These are phyloP conservation scores for Discostella stelligera DNA, from an alignment of 352 stramenopile species.

Conservation along the genomic window DNA sequence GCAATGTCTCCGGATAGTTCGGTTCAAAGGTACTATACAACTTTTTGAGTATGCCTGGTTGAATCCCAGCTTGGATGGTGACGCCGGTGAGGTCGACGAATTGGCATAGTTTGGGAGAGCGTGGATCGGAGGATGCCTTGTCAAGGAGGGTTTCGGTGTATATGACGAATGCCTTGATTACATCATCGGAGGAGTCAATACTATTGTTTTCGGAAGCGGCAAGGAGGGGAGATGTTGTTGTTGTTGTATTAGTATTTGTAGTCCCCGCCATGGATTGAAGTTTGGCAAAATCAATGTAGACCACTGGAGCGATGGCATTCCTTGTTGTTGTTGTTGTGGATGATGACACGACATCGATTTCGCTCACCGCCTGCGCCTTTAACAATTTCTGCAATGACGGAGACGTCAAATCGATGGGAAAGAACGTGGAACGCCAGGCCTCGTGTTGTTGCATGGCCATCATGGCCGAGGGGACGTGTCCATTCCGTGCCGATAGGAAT, in stretches of 20 bases:
- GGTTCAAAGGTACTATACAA: slow-evolving; percentile 74
- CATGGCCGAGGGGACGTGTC: slow-evolving; percentile 69
- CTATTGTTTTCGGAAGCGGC: background rate
- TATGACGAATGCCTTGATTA: slow-evolving; percentile 69
- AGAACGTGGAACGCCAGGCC: slow-evolving; percentile 60
- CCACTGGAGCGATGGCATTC: slow-evolving; percentile 35
- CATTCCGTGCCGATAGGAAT: slow-evolving; percentile 65
- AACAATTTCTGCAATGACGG: slow-evolving; percentile 58
- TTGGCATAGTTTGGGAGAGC: slow-evolving; percentile 61
- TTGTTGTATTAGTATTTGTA: background rate
- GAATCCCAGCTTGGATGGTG: slow-evolving; percentile 59
- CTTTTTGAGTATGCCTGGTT: slow-evolving; percentile 61
- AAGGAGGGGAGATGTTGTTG: background rate
- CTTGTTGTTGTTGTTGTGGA: too few species aligned
- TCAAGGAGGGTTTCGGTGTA: slow-evolving; percentile 72
- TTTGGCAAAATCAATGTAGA: slow-evolving; percentile 79
- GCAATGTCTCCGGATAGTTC: slow-evolving; percentile 76
- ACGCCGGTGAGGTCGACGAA: slow-evolving; percentile 74
- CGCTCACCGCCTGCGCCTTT: slow-evolving; percentile 56
- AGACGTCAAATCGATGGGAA: slow-evolving; percentile 71
- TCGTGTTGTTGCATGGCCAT: slow-evolving; percentile 73
- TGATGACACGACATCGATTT: slow-evolving; percentile 51
- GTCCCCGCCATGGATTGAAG: slow-evolving; percentile 45
- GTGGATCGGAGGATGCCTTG: slow-evolving; percentile 50
- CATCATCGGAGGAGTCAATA: slow-evolving; percentile 42